Percentiles rank a stretch among this genome's conserved stretches.
These are phyloP conservation scores for Phytophthora quininea DNA, from an alignment of 352 stramenopile species.

Conservation along the genomic window DNA sequence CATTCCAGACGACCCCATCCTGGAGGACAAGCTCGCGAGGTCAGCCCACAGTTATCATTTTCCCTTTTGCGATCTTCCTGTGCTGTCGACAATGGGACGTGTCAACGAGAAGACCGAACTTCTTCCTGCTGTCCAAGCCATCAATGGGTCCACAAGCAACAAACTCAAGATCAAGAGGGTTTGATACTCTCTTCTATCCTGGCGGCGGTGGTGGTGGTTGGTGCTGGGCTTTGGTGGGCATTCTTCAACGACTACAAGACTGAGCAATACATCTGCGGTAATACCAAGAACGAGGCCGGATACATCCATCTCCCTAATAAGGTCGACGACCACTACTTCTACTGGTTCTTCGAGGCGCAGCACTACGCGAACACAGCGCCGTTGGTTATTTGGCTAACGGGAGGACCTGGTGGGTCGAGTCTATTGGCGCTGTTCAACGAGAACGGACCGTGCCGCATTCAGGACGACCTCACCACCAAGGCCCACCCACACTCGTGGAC, in stretches of 20 bases:
- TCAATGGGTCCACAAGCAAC: slow-evolving; percentile 23
- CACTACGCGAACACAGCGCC: slow-evolving; percentile 38
- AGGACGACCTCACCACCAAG: slow-evolving; percentile 41
- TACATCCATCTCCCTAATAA: slow-evolving; percentile 64
- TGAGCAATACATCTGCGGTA: slow-evolving; percentile 23
- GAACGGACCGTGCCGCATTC: slow-evolving; percentile 57
- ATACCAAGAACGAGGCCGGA: slow-evolving; percentile 42
- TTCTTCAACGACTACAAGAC: slow-evolving; percentile 13
- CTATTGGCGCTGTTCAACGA: slow-evolving; percentile 54
- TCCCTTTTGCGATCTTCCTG: not conserved
- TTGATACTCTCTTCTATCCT: slow-evolving; percentile 20
- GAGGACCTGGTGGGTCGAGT: slow-evolving; percentile 55
- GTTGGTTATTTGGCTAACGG: slow-evolving; percentile 63
- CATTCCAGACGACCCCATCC: not conserved
- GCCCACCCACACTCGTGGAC: slow-evolving; percentile 58
- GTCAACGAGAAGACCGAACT: slow-evolving; percentile 19
- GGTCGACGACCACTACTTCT: slow-evolving; percentile 72
- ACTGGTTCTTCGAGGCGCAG: slow-evolving; percentile 65
- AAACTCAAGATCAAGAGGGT: slow-evolving; percentile 22
- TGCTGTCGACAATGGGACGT: slow-evolving; percentile 4
- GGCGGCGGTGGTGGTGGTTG: slow-evolving; percentile 8
- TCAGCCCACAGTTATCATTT: not conserved
- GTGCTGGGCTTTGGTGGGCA: slow-evolving; percentile 17
- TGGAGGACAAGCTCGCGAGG: not conserved
- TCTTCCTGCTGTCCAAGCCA: slow-evolving; percentile 23